phyloP scores from a whole-genome alignment of 169 alveolate genomes.

The Eimeria acervulina region DNA sequence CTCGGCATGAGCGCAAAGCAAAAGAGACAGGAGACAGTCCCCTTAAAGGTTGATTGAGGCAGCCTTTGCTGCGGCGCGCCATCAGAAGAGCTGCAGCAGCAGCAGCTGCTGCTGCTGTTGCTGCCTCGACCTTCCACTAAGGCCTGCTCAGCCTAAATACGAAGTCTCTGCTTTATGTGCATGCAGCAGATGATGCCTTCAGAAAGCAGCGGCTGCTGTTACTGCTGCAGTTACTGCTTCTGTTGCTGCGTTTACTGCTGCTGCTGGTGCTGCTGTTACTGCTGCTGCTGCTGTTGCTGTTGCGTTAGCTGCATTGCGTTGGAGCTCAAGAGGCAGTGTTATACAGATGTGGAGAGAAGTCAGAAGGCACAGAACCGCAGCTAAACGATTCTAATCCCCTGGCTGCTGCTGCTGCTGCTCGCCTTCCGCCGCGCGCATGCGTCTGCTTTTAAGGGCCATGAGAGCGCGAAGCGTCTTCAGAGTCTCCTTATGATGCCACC shows the following conservation, averaged over 20 bases:
- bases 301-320: not conserved
- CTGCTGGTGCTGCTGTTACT: not conserved
- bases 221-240: not conserved
- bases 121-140: not conserved
- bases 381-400: not conserved
- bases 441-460: conserved; percentile 86
- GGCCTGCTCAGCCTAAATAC: not conserved
- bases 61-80: too few relatives aligned
- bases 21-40: too few relatives aligned
- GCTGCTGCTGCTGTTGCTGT: not conserved
- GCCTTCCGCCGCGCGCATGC: conserved; percentile 83
- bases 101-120: not conserved
- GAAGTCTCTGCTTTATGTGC: not conserved
- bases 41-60: too few relatives aligned
- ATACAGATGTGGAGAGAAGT: not conserved
- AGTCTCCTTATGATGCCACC: conserved; percentile 86
- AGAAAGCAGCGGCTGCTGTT: not conserved
- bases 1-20: too few relatives aligned
- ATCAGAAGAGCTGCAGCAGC: too few relatives aligned
- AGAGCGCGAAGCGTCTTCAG: conserved; percentile 86
- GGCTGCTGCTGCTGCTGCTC: conserved; percentile 62
- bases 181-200: not conserved
- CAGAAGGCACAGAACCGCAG: not conserved
- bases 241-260: not conserved
- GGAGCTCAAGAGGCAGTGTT: not conserved